Evolutionary conservation across 2,329 filamentous ascomycete genomes (phyloP).

Genomic region (Zalaria sp.): DNA sequence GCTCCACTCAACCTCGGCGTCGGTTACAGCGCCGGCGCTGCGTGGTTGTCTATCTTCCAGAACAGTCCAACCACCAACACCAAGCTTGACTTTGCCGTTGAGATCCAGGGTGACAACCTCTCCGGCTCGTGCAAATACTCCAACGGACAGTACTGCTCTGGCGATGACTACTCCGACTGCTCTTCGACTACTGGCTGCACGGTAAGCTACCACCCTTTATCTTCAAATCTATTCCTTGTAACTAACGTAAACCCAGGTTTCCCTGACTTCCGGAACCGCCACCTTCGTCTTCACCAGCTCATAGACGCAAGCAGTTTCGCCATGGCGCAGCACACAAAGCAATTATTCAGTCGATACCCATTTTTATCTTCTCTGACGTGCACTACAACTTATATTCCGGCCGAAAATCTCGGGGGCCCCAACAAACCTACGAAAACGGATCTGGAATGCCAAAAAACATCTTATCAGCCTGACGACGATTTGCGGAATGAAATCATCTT

Average conservation of each 20-base stretch:
- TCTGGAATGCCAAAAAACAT: not conserved
- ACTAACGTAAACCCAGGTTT: constrained; percentile 24
- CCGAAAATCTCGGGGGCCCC: no score
- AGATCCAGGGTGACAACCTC: constrained; percentile 53
- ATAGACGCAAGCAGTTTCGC: constrained; percentile 1
- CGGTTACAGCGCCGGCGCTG: constrained; percentile 53
- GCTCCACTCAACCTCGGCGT: constrained; percentile 77
- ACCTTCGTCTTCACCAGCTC: constrained; percentile 29
- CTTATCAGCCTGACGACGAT: not conserved
- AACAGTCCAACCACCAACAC: constrained; percentile 63
- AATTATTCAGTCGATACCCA: not conserved
- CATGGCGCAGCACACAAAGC: not conserved
- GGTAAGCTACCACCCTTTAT: constrained; percentile 41
- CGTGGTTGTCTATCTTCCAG: constrained; percentile 72
- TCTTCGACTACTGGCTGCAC: constrained; percentile 56
- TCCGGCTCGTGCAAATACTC: constrained; percentile 50
- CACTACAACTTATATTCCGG: not conserved
- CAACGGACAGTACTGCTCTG: constrained; percentile 47
- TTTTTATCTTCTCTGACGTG: not conserved
- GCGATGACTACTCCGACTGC: constrained; percentile 29
- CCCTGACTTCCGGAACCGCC: constrained; percentile 34
- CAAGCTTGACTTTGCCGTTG: constrained; percentile 63
- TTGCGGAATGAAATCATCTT: not conserved
- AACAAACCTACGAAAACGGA: no score
- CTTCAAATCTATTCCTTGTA: constrained; percentile 4